Base-by-base conservation (phyloP, 192 early-diverging fungal species). In the Oehlia diaphana region DNA sequence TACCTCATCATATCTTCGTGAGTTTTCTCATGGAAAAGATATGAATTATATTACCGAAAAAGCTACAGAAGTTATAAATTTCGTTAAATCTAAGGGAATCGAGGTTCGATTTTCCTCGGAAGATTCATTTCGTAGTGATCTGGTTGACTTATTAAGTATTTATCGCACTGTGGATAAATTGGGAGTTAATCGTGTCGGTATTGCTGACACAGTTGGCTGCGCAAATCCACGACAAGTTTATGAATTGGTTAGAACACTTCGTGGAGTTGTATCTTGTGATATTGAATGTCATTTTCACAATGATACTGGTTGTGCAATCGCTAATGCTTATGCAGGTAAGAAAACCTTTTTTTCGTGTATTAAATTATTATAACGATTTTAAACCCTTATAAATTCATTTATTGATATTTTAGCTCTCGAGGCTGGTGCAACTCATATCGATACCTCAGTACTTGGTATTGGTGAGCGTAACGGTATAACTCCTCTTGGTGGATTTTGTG, bases 241-340 rank as follows among this genome's bases (percentile, higher is more conserved):
- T 79, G 98, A 99, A 77, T 91, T 99, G 35, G 96, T 99, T 72
- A 92, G 95, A 83, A 99, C 98, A 23, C 89, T 99, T 23, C 92
- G 98, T 75, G 90, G 92, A 66, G 95, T 99, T 65, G 96, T 99
- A 23, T 96, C 94, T 61, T 98, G 96, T 85, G 98, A 99, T 82
- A 99, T 99, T 81, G 98, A 99, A 86, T 96, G 95, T 85, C 98
- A 99, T 85, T 99, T 99, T 93, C 98, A 99, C 87, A 96, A 99
- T 85, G 97, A 99, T 86, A 99, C 98, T n/a, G 96, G 96, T 67
- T 99, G 98, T 84, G 96, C 96, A 58, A 97, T 98, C 80, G 98
- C 96, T 64, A 99, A 99, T 84, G 95, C 98, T 64, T 97, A 97
- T 82, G 95, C 96, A 23, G 88, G 87, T 88, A 85, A 72, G 58